phyloP scores from a whole-genome alignment of 495 filamentous ascomycete species.

The Lophiostoma macrostomum region DNA sequence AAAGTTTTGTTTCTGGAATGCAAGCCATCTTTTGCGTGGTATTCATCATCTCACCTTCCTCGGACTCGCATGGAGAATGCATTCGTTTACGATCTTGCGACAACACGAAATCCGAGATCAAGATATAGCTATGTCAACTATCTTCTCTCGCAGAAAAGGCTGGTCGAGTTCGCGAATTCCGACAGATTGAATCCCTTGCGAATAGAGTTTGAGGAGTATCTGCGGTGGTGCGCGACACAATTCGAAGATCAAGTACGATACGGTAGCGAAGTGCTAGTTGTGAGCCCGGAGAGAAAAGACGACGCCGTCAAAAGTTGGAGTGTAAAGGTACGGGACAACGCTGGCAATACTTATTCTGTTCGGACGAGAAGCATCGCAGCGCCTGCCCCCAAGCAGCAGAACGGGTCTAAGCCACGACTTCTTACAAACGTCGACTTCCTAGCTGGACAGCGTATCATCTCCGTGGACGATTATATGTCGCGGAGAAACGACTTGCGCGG shows the following conservation, averaged over 20 bases:
- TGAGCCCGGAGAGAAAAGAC: slow-evolving; percentile 5
- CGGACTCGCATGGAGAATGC: slow-evolving; percentile 19
- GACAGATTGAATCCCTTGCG: slow-evolving; percentile 19
- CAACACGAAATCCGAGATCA: slow-evolving; percentile 22
- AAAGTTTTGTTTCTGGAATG: slow-evolving; percentile 25
- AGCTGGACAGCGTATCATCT: slow-evolving; percentile 22
- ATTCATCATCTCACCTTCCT: slow-evolving; percentile 7
- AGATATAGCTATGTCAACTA: slow-evolving; percentile 27
- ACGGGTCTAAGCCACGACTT: background rate
- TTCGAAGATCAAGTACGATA: slow-evolving; percentile 24
- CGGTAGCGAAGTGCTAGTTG: slow-evolving; percentile 10
- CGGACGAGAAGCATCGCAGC: slow-evolving; percentile 13
- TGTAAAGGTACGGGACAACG: slow-evolving; percentile 8
- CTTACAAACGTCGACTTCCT: slow-evolving; percentile 15
- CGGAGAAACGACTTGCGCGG: slow-evolving; percentile 8
- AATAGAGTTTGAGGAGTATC: slow-evolving; percentile 20
- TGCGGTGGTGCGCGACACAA: slow-evolving; percentile 24
- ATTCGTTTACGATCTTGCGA: slow-evolving; percentile 27
- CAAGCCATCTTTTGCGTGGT: slow-evolving; percentile 22
- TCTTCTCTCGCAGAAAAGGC: slow-evolving; percentile 8
- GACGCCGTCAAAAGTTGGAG: slow-evolving; percentile 12
- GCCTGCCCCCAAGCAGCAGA: background rate
- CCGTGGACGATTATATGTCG: slow-evolving; percentile 13
- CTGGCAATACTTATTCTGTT: slow-evolving; percentile 9
- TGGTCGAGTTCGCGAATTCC: slow-evolving; percentile 30